These are phyloP conservation scores for Aspergillus fructus DNA, from an alignment of 2,329 filamentous ascomycete species.

Conservation along the genomic window DNA sequence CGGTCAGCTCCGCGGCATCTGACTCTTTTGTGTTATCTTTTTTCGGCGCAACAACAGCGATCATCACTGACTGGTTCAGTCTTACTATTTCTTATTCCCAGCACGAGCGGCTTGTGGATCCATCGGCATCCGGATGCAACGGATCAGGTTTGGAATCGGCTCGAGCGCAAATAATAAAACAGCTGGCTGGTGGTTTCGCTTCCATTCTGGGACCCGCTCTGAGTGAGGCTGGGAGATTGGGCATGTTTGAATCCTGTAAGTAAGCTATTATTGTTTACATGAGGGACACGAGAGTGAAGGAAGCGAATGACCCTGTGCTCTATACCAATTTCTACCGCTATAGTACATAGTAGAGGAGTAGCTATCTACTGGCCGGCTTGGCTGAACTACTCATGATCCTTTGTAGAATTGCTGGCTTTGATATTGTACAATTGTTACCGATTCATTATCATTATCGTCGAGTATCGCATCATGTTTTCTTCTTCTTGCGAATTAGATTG, in stretches of 20 bases:
- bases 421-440: not conserved
- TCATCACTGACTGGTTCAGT: not conserved
- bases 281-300: not conserved
- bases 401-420: not conserved
- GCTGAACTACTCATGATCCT: not conserved
- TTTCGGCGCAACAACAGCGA: not conserved
- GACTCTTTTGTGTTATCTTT: not conserved
- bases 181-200: not conserved
- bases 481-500: conserved; percentile 41
- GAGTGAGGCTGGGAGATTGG: not conserved
- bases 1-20: not conserved
- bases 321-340: too few relatives aligned
- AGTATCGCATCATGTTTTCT: conserved; percentile 30
- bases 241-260: too few relatives aligned
- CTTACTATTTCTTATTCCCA: not conserved
- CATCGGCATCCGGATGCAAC: conserved; percentile 6
- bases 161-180: not conserved
- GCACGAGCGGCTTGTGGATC: too few relatives aligned
- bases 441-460: conserved; percentile 6
- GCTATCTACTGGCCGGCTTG: not conserved
- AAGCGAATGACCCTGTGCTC: not conserved
- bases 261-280: not conserved
- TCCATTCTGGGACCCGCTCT: not conserved
- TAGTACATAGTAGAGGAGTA: too few relatives aligned
- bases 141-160: conserved; percentile 1